Evolutionary conservation across 208 protist species (phyloP).

Genomic region (Leptomonas seymouri): DNA sequence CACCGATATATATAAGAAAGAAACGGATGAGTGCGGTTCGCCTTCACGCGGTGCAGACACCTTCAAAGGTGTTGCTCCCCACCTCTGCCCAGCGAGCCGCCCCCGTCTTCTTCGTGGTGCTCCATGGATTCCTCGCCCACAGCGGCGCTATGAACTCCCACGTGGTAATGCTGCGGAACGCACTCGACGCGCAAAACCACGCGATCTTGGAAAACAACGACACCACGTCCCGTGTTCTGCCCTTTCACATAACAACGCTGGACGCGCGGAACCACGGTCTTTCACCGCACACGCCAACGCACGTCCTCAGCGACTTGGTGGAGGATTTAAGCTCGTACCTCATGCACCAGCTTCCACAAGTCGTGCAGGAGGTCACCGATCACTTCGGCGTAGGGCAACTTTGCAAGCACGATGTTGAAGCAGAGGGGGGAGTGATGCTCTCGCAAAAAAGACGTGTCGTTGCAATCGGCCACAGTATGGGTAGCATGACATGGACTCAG

Average conservation of each 20-base stretch:
- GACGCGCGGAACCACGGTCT: constrained; percentile 68
- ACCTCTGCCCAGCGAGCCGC: constrained; percentile 1
- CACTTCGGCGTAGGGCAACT: constrained; percentile 1
- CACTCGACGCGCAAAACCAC: constrained; percentile 27
- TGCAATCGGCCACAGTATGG: constrained; percentile 75
- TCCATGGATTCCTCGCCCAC: constrained; percentile 72
- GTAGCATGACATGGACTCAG: constrained; percentile 49
- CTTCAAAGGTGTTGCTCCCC: constrained; percentile 23
- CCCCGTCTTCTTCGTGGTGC: constrained; percentile 46
- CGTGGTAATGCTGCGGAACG: constrained; percentile 30
- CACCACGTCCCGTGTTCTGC: constrained; percentile 1
- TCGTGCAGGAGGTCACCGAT: neutral
- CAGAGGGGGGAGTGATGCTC: neutral
- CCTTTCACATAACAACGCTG: constrained; percentile 31
- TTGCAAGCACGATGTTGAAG: neutral
- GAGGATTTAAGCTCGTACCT: constrained; percentile 46
- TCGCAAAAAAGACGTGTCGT: constrained; percentile 25
- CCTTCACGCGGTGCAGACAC: constrained; percentile 25
- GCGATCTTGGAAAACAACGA: constrained; percentile 15
- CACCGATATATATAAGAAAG: too few species aligned
- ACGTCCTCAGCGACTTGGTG: constrained; percentile 38
- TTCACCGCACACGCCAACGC: constrained; percentile 51
- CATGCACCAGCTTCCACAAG: constrained; percentile 7
- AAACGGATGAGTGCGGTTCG: neutral
- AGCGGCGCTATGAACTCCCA: constrained; percentile 52